A percentile compares a stretch with the other conserved stretches of the same genome.
These are phyloP conservation scores for Arxiozyma heterogenica DNA, from an alignment of 1,139 yeast genomes.

Conservation along the genomic window DNA sequence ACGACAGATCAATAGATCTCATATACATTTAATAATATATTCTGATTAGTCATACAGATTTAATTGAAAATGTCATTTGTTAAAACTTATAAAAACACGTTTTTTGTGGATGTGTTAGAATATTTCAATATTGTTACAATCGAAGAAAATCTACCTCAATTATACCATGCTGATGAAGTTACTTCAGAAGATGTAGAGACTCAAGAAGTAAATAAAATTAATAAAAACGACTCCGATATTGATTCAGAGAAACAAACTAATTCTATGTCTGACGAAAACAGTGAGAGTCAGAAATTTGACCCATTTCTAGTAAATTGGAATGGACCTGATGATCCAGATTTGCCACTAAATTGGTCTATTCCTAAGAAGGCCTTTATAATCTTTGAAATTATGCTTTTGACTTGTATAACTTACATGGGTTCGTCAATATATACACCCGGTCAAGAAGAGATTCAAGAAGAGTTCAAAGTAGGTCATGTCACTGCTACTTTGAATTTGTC, in stretches of 20 bases:
- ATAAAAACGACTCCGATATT: neutral
- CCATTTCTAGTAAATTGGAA: conserved; percentile 40
- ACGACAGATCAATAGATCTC: neutral
- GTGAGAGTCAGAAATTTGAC: conserved; percentile 14
- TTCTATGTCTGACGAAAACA: neutral
- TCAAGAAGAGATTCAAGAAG: conserved; percentile 13
- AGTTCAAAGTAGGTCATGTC: conserved; percentile 19
- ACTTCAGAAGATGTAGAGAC: neutral
- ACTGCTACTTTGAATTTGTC: conserved; percentile 16
- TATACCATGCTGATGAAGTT: neutral
- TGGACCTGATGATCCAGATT: conserved; percentile 41
- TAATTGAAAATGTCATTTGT: neutral
- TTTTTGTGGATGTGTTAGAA: conserved; percentile 6
- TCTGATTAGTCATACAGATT: conserved; percentile 1
- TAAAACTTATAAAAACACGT: conserved; percentile 5
- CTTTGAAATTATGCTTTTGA: conserved; percentile 38
- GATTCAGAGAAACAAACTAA: neutral
- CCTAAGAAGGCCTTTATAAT: conserved; percentile 35
- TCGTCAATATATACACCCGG: conserved; percentile 58
- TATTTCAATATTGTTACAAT: conserved; percentile 20
- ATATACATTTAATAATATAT: neutral
- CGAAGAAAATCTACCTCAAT: conserved; percentile 1
- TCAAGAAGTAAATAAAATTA: neutral
- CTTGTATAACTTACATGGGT: conserved; percentile 50
- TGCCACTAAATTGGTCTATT: conserved; percentile 50